Base-by-base conservation (phyloP, 257 asterid genomes). In the Handroanthus guayacan region DNA sequence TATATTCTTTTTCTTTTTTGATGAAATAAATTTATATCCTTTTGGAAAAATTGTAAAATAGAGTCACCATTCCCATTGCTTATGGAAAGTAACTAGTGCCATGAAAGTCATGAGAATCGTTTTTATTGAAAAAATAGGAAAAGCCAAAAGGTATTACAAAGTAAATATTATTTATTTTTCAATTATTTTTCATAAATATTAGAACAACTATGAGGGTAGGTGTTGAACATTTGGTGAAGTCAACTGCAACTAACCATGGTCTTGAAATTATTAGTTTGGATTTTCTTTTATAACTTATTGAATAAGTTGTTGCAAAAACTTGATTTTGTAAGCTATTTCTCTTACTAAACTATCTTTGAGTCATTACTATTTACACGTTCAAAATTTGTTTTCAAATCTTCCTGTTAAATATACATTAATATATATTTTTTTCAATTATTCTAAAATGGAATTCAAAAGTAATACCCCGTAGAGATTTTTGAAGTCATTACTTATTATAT, bases 161-260 rank as follows among this genome's bases (percentile, higher is more conserved):
- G 6, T 5, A 41, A 41, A 5, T 41, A 41, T 41, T 41, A 41
- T 2, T 41, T 5, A 41, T 41, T 41, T 41, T 8, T 41, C 6
- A 41, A 41, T 8, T 41, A 5, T 41, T 41, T 41, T 5, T 5
- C 5, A 5, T 41, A 8, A 41, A 41, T 41, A 5, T 41, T 41
- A 41, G 8, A 41, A 3, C 3, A 17, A 57, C 25, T 31, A 34
- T 16, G 11, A 25, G 43, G 63, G 80, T 76, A 69, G 75, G 75
- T 80, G 78, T 48, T 14, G 72, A 71, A 34, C 75, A 57, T 43
- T 51, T 67, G 62, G 75, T 56, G 50, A 34, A 37, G 55, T 17
- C 75, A 36, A 41, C 41, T 41, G 5, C 82, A 47, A 65, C 79
- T 17, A 72, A 72, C 54, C 64, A 36, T 34, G 6, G 14, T 45